Base-by-base conservation (phyloP, 805 yeast genomes). In the Kodamaea jinghongensis region DNA sequence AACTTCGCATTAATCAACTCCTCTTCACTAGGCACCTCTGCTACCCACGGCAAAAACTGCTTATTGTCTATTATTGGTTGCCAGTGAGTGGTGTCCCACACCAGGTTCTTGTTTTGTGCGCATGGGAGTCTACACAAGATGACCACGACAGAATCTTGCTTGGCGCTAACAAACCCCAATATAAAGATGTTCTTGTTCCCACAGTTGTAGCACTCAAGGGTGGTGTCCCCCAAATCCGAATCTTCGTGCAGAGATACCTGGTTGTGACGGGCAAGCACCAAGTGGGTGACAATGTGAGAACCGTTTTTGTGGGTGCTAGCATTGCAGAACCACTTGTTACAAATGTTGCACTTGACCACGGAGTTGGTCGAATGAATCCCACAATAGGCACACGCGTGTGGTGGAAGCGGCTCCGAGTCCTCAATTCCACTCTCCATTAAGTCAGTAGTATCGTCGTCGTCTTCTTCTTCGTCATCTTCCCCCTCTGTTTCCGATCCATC, bases 1-100 rank as follows among this genome's bases (percentile, higher is more conserved):
- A 70, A 55, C 31, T 76, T 71, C 1, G 89, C 72, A 33, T 65
- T 65, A n/a, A 78, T 52, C 41, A 70, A 58, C 34, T 81, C 85
- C 20, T 78, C 86, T 39, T 82, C 88, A 1, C 70, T 52, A 0
- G 96, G 95, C 3, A 66, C 70, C 2, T 79, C 67, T 0, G 88
- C 90, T 9, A 90, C 77, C 96, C 96, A 90, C 1, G 87, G 67
- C 41, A 90, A 66, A 42, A 90, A 77, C 46, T 78, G 81, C 28
- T 95, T 71, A 48, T 87, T 83, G 48, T 84, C 91, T 41, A 90
- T 86, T 40, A 90, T 65, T 0, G 96, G 76, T 53, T 83, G 87
- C 97, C 97, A 90, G 44, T 85, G 83, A 30, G 71, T 76, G 0
- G 90, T 81, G 52, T 88, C 96, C 97, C 96, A 90, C 52, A 82